Evolutionary conservation across 2,329 filamentous ascomycete species (phyloP).

Genomic region (Colletotrichum eleusines): DNA sequence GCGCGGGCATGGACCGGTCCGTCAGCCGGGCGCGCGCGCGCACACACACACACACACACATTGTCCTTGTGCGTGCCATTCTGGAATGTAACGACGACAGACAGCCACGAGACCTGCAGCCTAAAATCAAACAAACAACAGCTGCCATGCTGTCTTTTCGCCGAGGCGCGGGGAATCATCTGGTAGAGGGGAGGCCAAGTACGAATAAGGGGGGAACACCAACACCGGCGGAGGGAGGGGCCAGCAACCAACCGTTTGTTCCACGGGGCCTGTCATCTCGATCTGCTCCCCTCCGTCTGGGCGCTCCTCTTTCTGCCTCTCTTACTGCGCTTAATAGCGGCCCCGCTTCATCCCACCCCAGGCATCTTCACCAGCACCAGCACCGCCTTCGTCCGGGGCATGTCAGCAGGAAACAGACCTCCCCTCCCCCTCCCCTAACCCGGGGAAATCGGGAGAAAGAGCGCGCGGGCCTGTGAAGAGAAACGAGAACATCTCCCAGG

Average conservation of each 20-base stretch:
- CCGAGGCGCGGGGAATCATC: not conserved
- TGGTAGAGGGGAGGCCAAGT: not conserved
- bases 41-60: no score
- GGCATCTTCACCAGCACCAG: not conserved
- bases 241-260: not conserved
- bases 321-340: not conserved
- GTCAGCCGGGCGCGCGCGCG: not conserved
- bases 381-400: not conserved
- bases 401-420: not conserved
- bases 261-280: not conserved
- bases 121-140: not conserved
- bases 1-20: not conserved
- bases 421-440: no score
- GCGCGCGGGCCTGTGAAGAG: not conserved
- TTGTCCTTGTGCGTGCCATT: not conserved
- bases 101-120: not conserved
- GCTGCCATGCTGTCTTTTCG: not conserved
- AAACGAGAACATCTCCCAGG: constrained; percentile 1
- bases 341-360: no score
- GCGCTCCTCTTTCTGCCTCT: not conserved
- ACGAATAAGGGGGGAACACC: not conserved
- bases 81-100: not conserved
- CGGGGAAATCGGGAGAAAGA: not conserved
- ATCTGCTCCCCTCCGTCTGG: not conserved
- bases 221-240: not conserved